Evolutionary conservation across 108 stramenopile species (phyloP).

Genomic region (Skeletonema costatum): DNA sequence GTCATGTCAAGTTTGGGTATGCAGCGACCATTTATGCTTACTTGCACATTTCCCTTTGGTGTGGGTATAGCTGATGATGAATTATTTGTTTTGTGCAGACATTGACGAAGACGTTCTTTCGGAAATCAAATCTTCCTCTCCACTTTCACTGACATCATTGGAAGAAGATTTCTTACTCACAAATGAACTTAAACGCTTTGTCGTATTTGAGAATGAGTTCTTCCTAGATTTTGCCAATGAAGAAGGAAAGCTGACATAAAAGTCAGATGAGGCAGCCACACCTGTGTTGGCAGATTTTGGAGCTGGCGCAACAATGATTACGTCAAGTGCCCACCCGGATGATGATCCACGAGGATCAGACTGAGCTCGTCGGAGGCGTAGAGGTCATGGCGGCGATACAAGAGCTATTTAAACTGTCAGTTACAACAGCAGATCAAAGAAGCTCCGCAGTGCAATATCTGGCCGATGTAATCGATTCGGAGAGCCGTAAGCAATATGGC

Average conservation of each 20-base stretch:
- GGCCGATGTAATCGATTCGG: too few relatives aligned
- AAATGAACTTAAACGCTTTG: not conserved
- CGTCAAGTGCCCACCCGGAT: slow-evolving; percentile 39
- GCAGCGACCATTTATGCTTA: slow-evolving; percentile 26
- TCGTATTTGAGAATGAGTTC: not conserved
- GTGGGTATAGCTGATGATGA: not conserved
- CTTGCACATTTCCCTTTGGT: slow-evolving; percentile 17
- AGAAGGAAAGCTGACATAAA: slow-evolving; percentile 43
- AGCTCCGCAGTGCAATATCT: too few relatives aligned
- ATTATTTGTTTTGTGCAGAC: not conserved
- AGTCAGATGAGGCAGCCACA: slow-evolving; percentile 50
- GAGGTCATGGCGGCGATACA: not conserved
- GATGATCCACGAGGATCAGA: slow-evolving; percentile 8
- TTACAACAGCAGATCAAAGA: too few relatives aligned
- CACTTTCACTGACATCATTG: not conserved
- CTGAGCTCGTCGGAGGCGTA: not conserved
- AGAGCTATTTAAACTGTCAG: too few relatives aligned
- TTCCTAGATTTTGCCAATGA: not conserved
- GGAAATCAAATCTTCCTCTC: not conserved
- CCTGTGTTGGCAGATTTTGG: not conserved
- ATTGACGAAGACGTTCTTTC: not conserved
- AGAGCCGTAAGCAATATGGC: too few relatives aligned
- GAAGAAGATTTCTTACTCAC: not conserved
- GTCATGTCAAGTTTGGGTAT: slow-evolving; percentile 42
- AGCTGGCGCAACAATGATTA: slow-evolving; percentile 42